Base-by-base conservation (phyloP, 805 yeast genomes). In the Naumovozyma dairenensis region DNA sequence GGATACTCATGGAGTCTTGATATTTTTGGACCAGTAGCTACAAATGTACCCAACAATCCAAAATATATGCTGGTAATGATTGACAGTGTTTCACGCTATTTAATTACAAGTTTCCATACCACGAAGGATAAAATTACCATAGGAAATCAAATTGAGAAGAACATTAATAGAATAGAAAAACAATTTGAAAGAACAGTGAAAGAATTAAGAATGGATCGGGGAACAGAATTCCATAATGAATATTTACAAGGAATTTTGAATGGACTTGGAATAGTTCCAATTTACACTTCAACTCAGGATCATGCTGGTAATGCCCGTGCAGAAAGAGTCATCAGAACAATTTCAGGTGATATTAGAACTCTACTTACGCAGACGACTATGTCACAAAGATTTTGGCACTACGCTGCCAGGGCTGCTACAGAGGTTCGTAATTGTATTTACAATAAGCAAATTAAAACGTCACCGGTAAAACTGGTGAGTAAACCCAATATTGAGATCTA, bases 281-380 rank as follows among this genome's bases (percentile, higher is more conserved):
- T 17, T 3, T 31, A 19, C 8, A 35, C 38, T 1, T 9, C 33
- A 4, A 31, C 36, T 8, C 24, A 38, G 16, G 39, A 35, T 16
- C 42, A 40, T 22, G 21, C 39, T 2, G 33, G 36, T 1, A 40
- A 40, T 24, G 44, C 30, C 2, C 32, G 34, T 18, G 44, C 36
- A 12, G 44, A 40, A 37, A 27, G 33, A 15, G 9, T 12, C 9
- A 37, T 40, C 3, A 16, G 37, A 25, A 29, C 32, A 5, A 25
- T 37, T 2, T 27, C 18, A 2, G 20, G 22, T 5, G 38, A 37
- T 33, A 21, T 27, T 3, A 29, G 28, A 27, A 29, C 34, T 3
- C 13, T 37, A 21, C 10, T 40, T 25, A 10, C 3, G 6, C 9
- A 21, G 4, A 15, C 13, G 8, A 21, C 22, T 4, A 14, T 36